These are phyloP conservation scores for Rhizophora apiculata DNA, from an alignment of 345 rosid genomes.

Conservation along the genomic window DNA sequence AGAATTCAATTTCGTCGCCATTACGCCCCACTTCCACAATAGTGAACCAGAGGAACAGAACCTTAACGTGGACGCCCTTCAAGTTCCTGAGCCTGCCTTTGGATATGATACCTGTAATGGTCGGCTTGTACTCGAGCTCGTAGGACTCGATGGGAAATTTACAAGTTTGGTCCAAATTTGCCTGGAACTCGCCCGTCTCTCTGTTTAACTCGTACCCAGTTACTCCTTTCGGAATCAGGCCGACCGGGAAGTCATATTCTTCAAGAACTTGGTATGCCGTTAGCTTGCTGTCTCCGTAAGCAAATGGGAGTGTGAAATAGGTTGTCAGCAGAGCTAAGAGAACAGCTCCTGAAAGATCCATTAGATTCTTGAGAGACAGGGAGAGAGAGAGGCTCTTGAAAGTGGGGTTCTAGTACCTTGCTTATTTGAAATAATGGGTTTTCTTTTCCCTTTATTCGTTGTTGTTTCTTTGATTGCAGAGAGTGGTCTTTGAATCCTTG, in stretches of 20 bases:
- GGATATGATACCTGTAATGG: conserved; percentile 45
- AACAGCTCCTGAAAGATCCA: conserved; percentile 18
- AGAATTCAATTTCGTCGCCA: conserved; percentile 45
- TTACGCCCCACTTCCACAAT: conserved; percentile 44
- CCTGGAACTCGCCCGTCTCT: conserved; percentile 37
- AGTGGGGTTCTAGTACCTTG: no score
- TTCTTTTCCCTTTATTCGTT: no score
- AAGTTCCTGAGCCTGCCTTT: conserved; percentile 36
- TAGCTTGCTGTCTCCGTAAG: neutral
- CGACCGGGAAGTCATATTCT: conserved; percentile 34
- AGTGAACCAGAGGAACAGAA: conserved; percentile 52
- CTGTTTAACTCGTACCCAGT: conserved; percentile 15
- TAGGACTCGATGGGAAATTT: conserved; percentile 47
- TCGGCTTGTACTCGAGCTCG: conserved; percentile 48
- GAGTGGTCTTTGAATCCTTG: no score
- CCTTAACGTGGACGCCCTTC: conserved; percentile 51
- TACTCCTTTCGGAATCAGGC: conserved; percentile 40
- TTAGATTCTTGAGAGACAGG: neutral
- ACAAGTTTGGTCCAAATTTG: conserved; percentile 40
- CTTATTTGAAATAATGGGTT: no score
- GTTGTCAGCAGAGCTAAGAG: conserved; percentile 20
- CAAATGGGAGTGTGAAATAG: neutral
- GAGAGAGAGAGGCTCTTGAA: neutral
- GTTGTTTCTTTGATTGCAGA: no score
- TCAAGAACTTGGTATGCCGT: conserved; percentile 33